Conservation (phyloP, 139 green algal species). For the Chlorella sp. region DNA sequence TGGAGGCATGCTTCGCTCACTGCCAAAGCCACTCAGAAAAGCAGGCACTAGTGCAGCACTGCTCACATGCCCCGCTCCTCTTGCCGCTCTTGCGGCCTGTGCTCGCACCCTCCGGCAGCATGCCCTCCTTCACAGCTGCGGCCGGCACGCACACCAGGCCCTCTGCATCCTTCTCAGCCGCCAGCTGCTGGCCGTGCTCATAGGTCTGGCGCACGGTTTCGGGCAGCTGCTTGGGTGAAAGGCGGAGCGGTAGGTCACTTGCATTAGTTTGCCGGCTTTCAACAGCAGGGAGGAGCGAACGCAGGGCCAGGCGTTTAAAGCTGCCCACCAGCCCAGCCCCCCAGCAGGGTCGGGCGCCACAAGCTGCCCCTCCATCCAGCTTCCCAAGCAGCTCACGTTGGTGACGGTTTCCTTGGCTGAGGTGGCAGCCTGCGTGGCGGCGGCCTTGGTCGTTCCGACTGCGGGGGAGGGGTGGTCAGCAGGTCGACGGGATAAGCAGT, state of each 20-base stretch:
- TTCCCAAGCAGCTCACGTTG: no score
- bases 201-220: neutral
- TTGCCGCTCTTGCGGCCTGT: neutral
- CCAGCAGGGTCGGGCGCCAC: no score
- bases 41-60: neutral
- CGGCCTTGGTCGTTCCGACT: neutral
- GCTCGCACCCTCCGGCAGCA: neutral
- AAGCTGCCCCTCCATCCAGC: no score
- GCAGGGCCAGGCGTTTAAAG: no score
- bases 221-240: neutral
- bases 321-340: no score
- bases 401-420: neutral
- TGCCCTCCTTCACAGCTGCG: neutral
- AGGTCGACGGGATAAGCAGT: no score
- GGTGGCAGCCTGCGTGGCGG: neutral
- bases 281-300: no score
- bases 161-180: constrained; percentile 11
- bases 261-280: no score
- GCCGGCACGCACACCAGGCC: neutral
- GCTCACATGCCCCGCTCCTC: neutral
- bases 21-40: no score
- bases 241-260: no score
- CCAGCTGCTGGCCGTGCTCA: constrained; percentile 14
- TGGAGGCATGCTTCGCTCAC: no score
- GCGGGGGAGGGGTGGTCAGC: neutral